Conservation (phyloP, 2,329 filamentous ascomycete genomes). For the Sporothrix dimorphospora region DNA sequence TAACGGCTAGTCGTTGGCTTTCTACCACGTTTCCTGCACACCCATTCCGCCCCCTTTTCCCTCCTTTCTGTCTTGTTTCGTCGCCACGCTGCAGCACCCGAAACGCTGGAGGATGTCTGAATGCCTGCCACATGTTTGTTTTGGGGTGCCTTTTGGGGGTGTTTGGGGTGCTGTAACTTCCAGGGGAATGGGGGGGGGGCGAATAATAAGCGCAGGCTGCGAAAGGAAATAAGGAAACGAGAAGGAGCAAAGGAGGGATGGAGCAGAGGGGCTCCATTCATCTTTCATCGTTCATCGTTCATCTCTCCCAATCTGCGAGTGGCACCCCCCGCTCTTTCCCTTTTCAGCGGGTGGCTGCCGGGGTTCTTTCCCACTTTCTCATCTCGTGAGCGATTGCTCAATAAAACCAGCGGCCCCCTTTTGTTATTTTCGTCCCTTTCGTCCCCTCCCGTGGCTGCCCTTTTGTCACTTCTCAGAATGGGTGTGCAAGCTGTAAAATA, state of each 20-base stretch:
- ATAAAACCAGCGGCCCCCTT: constrained; percentile 14
- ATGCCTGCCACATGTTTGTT: constrained; percentile 6
- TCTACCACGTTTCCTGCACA: constrained; percentile 23
- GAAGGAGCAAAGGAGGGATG: neutral
- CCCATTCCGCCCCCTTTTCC: neutral
- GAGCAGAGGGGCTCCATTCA: neutral
- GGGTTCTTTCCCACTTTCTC: constrained; percentile 12
- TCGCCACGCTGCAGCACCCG: constrained; percentile 10
- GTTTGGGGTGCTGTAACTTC: constrained; percentile 12
- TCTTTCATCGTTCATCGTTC: neutral
- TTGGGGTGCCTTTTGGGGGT: constrained; percentile 4
- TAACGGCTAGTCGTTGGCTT: neutral
- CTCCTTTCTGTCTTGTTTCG: constrained; percentile 17
- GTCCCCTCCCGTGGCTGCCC: neutral
- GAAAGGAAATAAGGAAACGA: neutral
- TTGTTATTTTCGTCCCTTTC: neutral
- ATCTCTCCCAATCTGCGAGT: neutral
- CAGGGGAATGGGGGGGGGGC: neutral
- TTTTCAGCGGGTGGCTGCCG: neutral
- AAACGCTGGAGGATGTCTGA: neutral
- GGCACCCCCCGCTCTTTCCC: constrained; percentile 12
- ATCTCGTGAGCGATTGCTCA: constrained; percentile 14
- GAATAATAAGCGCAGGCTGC: neutral
- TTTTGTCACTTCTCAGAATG: neutral
- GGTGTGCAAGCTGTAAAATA: constrained; percentile 10